phyloP scores from a whole-genome alignment of 768 basidiomycete genomes.

The Leccinum rimulosum region DNA sequence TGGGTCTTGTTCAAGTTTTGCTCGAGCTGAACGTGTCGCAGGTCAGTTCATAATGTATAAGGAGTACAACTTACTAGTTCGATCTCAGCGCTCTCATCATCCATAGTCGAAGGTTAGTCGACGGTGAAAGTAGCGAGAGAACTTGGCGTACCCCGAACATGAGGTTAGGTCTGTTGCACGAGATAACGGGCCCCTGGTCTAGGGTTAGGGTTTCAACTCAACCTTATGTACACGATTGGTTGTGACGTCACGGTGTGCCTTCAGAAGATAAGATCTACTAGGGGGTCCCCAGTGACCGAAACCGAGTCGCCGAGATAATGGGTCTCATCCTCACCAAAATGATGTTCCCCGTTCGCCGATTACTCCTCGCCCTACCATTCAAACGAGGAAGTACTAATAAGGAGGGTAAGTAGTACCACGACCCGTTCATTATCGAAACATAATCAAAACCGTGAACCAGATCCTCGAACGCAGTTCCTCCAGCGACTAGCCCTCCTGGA shows the following conservation, averaged over 20 bases:
- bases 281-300: too few relatives aligned
- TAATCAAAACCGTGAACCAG: conserved; percentile 2
- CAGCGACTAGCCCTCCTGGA: conserved; percentile 13
- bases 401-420: conserved; percentile 5
- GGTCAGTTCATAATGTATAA: background rate
- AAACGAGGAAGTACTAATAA: background rate
- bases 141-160: background rate
- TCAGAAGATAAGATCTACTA: too few relatives aligned
- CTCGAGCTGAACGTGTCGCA: conserved; percentile 53
- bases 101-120: conserved; percentile 9
- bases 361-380: background rate
- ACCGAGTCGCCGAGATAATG: conserved; percentile 1
- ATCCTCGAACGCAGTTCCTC: conserved; percentile 2
- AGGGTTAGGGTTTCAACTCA: background rate
- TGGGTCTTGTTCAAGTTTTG: conserved; percentile 85
- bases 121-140: background rate
- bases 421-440: background rate
- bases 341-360: background rate
- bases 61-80: conserved; percentile 14
- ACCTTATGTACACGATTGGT: too few relatives aligned
- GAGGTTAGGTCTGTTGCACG: conserved; percentile 1
- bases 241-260: too few relatives aligned
- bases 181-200: background rate
- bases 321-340: conserved; percentile 10
- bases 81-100: conserved; percentile 29